phyloP scores from a whole-genome alignment of 2,329 filamentous ascomycete species.

The Knoxdaviesia proteae region DNA sequence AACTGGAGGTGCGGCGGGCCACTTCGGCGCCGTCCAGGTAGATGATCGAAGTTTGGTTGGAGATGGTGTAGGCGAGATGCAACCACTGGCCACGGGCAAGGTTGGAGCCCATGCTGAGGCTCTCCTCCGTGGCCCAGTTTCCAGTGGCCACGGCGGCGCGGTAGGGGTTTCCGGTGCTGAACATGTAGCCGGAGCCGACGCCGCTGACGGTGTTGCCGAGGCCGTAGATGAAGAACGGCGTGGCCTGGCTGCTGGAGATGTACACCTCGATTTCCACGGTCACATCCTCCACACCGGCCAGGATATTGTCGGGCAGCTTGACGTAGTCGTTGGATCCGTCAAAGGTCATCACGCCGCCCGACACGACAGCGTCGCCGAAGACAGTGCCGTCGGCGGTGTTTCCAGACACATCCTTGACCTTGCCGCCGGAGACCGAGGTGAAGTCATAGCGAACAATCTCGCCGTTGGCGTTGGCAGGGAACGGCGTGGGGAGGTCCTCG shows the following conservation, averaged over 20 bases:
- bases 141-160: constrained; percentile 7
- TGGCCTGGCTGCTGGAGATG: constrained; percentile 6
- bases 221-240: constrained; percentile 9
- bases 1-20: constrained; percentile 1
- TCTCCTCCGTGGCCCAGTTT: constrained; percentile 7
- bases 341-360: constrained; percentile 6
- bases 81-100: constrained; percentile 7
- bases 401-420: constrained; percentile 7
- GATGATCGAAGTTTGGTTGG: constrained; percentile 7
- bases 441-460: constrained; percentile 9
- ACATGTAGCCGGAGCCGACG: constrained; percentile 8
- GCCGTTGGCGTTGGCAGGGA: constrained; percentile 4
- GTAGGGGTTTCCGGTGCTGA: constrained; percentile 8
- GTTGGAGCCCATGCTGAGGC: constrained; percentile 4
- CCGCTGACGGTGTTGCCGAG: constrained; percentile 7
- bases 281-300: constrained; percentile 5
- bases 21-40: constrained; percentile 15
- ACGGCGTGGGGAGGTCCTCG: constrained; percentile 2
- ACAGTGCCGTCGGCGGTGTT: constrained; percentile 7
- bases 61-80: constrained; percentile 7
- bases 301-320: constrained; percentile 7
- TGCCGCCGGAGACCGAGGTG: constrained; percentile 1
- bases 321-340: constrained; percentile 9
- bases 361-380: constrained; percentile 6
- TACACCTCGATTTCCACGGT: constrained; percentile 7